phyloP scores from a whole-genome alignment of 2,329 filamentous ascomycete species.

The Aspergillus sp. region DNA sequence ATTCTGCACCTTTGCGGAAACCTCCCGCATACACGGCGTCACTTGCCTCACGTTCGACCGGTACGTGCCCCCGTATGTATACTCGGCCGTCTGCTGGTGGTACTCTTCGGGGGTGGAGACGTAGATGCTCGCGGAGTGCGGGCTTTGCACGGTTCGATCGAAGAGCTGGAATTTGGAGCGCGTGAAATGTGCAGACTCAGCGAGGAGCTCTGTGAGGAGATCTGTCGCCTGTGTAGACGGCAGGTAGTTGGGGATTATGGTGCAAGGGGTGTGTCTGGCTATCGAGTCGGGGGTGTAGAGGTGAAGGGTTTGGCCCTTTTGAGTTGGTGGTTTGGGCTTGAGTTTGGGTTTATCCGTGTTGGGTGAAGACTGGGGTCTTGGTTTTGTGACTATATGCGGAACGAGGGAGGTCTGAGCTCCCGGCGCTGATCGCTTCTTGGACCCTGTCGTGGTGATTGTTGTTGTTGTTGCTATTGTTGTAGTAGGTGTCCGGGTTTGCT shows the following conservation, averaged over 20 bases:
- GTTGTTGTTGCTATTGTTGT: slow-evolving; percentile 1
- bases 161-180: slow-evolving; percentile 75
- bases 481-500: background rate
- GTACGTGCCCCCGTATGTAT: slow-evolving; percentile 73
- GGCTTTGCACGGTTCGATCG: slow-evolving; percentile 74
- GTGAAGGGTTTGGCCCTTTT: slow-evolving; percentile 74
- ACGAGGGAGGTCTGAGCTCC: slow-evolving; percentile 59
- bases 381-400: slow-evolving; percentile 34
- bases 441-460: slow-evolving; percentile 4
- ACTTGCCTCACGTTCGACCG: slow-evolving; percentile 69
- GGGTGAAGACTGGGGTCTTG: slow-evolving; percentile 10
- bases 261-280: slow-evolving; percentile 76
- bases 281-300: slow-evolving; percentile 76
- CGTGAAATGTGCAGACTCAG: slow-evolving; percentile 63
- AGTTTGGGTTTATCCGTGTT: slow-evolving; percentile 4
- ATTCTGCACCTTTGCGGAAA: slow-evolving; percentile 61
- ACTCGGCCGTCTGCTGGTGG: slow-evolving; percentile 63
- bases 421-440: slow-evolving; percentile 30
- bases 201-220: slow-evolving; percentile 65
- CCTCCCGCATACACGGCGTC: slow-evolving; percentile 63
- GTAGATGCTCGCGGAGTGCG: slow-evolving; percentile 77
- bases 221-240: slow-evolving; percentile 61
- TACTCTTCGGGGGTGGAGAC: slow-evolving; percentile 66
- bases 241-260: slow-evolving; percentile 86
- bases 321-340: slow-evolving; percentile 35